Evolutionary conservation across 2,329 filamentous ascomycete genomes (phyloP), one percentile per base, ranked within the genome.

Genomic region (Aspergillus ochraceoroseus): DNA sequence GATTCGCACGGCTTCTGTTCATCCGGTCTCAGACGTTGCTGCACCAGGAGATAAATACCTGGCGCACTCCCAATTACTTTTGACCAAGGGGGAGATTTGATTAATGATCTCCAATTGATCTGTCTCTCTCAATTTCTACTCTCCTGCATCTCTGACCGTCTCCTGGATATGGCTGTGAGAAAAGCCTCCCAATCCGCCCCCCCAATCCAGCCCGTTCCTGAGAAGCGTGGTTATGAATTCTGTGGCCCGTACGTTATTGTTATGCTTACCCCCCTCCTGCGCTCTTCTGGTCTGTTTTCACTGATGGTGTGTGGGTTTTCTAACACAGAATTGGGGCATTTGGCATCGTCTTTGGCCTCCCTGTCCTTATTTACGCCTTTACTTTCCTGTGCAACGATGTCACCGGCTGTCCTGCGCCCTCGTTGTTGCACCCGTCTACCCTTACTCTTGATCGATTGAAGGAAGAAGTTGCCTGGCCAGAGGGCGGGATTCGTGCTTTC

Each of bases 341-440:
- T 46, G 76, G 70, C 46, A 86, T 96, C 57, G 85, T 85, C 5
- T 83, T 94, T 55, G 82, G 82, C 41, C 79, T 95, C 1, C 90
- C 90, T 0, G 46, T 88, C 28, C 74, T 89, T 49, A 77, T 87
- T 54, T 94, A 92, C 67, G 62, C 81, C 54, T 83, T 90, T 59
- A 76, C 82, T 32, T 94, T 95, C 60, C 72, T 83, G 56, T 95
- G 90, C 75, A 96, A 95, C 69, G 89, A 96, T 63, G 72, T 94
- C 49, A 83, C 87, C 6, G 90, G 92, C 43, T 96, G 92, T 61
- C 92, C 90, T 32, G 82, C 86, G 2, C 87, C 89, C 3, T 87
- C 85, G 3, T 73, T 90, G 6, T 75, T 94, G 25, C 74, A 76
- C 52, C 88, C 85, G 20, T 80, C 76, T 41, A 83, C 77, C 6